Base-by-base conservation (phyloP, 2,329 filamentous ascomycete genomes). In the Ophiocordyceps camponoti-leonardi region DNA sequence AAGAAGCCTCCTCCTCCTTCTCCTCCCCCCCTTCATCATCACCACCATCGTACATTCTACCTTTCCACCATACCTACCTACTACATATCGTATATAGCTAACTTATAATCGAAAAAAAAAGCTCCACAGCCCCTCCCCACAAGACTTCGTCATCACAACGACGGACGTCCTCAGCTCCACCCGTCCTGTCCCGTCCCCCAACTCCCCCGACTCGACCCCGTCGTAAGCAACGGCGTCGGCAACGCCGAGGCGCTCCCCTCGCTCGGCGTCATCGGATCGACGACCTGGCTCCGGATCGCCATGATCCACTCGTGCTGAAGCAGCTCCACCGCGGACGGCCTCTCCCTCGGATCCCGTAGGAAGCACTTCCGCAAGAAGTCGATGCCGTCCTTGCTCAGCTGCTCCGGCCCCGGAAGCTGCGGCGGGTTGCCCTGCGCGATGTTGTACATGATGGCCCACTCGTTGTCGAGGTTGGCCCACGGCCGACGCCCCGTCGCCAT, bases 401-500 rank as follows among this genome's bases (percentile, higher is more conserved):
- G 90, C 45, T 96, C 90, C 1, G 69, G 61, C 1, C 77, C 72
- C 2, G 92, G 92, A 46, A 95, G 71, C 58, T 86, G 82, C 6
- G 92, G 92, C 43, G 87, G 84, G 55, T 95, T 94, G 51, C 92
- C 92, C 60, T 94, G 90, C 1, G 92, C 92, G 57, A 98, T 98
- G 68, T 96, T 96, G 73, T 95, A 98, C 92, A 98, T 98, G 67
- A 98, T 96, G 40, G 92, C 92, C 87, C 88, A 98, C 63, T 98
- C 92, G 59, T 98, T 98, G 67, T 98, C 92, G 42, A 96, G 78
- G 51, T 82, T 86, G 23, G 87, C 86, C 92, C 92, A 98, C 1
- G 92, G 92, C 16, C 90, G 79, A 50, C 87, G 78, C 19, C 92
- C 92, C 0, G 92, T 98, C 4, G 86, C 86, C 90, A 98, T 96